A percentile compares a stretch with the other conserved stretches of the same genome.
These are phyloP conservation scores for Nicotiana tomentosiformis DNA, from an alignment of 257 asterid species.

Conservation along the genomic window DNA sequence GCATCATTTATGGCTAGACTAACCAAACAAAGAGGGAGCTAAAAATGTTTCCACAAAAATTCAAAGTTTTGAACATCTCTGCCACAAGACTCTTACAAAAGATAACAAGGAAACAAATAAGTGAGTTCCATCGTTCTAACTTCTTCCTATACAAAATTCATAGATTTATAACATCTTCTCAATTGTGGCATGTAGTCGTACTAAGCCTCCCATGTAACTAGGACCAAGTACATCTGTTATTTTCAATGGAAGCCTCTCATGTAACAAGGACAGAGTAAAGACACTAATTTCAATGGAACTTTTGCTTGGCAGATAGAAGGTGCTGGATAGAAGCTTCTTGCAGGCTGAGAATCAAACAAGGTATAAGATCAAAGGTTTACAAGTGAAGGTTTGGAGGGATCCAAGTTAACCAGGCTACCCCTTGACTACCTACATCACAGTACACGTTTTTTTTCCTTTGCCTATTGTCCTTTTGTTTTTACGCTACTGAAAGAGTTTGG, in stretches of 20 bases:
- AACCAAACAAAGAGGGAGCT: background rate
- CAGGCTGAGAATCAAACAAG: background rate
- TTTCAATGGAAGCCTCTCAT: background rate
- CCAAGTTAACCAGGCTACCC: background rate
- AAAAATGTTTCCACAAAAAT: background rate
- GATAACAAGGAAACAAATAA: background rate
- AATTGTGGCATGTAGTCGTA: background rate
- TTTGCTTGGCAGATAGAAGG: background rate
- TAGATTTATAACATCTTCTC: background rate
- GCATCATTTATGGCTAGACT: background rate
- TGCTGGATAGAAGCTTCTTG: background rate
- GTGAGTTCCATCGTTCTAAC: background rate
- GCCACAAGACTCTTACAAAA: background rate
- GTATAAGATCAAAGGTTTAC: background rate
- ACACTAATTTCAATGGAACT: background rate
- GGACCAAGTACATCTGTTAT: conserved; percentile 1
- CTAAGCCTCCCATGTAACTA: background rate
- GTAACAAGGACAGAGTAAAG: background rate
- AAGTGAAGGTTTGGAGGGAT: background rate
- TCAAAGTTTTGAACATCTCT: background rate
- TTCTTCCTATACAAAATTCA: background rate
- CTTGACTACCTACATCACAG: background rate
- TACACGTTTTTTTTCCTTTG: background rate
- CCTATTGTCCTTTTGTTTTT: background rate
- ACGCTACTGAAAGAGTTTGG: background rate